These are phyloP conservation scores for Fraxinus greggii DNA, from an alignment of 305 asterid genomes.

Conservation along the genomic window DNA sequence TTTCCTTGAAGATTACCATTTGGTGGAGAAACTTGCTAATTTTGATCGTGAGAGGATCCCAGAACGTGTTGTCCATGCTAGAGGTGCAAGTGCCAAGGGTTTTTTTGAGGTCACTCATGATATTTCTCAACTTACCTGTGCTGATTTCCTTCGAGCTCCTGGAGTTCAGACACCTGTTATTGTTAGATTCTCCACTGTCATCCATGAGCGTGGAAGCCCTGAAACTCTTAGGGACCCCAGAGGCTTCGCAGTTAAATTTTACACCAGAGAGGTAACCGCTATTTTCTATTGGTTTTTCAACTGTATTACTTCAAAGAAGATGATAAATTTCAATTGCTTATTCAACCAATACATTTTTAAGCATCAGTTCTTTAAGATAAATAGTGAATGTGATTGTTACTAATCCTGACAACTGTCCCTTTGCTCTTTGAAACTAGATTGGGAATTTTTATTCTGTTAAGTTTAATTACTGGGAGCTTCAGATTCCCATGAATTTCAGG, in stretches of 20 bases:
- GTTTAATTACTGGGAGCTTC: not conserved
- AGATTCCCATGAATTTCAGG: not conserved
- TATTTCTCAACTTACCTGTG: slow-evolving; percentile 77
- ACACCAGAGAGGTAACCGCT: slow-evolving; percentile 78
- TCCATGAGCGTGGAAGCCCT: slow-evolving; percentile 97
- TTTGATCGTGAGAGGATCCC: slow-evolving; percentile 93
- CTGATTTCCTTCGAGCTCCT: slow-evolving; percentile 60
- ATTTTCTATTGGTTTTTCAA: not conserved
- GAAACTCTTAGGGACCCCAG: slow-evolving; percentile 91
- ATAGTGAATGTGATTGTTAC: not conserved
- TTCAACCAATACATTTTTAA: not conserved
- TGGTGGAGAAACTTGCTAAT: slow-evolving; percentile 87
- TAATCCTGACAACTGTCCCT: not conserved
- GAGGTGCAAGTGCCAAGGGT: slow-evolving; percentile 98
- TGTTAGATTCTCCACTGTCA: slow-evolving; percentile 65
- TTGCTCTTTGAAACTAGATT: not conserved
- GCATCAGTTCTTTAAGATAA: not conserved
- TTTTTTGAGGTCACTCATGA: slow-evolving; percentile 96
- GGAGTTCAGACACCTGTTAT: slow-evolving; percentile 62
- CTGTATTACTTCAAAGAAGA: not conserved
- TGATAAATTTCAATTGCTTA: not conserved
- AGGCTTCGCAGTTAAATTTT: slow-evolving; percentile 89
- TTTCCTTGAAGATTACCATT: slow-evolving; percentile 87
- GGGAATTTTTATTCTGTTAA: not conserved
- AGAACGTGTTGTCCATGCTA: slow-evolving; percentile 88